A percentile compares a stretch with the other conserved stretches of the same genome.
Evolutionary conservation across 192 early-diverging fungal genomes (phyloP).

Genomic region (Blastocladiella britannica): DNA sequence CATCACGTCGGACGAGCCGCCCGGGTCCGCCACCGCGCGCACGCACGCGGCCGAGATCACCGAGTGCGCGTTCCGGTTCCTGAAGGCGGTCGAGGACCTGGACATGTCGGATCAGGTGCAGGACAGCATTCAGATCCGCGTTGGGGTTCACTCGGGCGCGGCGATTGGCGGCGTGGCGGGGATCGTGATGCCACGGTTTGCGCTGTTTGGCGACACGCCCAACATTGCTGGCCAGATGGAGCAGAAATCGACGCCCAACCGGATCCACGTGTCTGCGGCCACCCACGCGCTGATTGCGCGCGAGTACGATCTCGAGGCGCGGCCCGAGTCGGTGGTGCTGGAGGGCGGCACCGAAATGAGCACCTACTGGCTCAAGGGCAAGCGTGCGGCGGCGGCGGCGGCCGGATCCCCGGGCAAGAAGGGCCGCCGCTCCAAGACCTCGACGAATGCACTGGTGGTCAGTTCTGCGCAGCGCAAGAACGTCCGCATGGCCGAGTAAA

Average conservation of each 20-base stretch:
- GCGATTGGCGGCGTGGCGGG: neutral
- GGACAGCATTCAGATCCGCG: conserved; percentile 1
- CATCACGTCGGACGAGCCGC: neutral
- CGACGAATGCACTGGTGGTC: no score
- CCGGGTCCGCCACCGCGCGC: neutral
- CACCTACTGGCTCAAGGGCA: conserved; percentile 17
- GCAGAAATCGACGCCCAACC: conserved; percentile 12
- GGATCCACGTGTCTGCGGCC: conserved; percentile 15
- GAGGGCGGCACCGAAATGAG: conserved; percentile 3
- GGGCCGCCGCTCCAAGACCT: no score
- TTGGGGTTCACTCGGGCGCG: neutral
- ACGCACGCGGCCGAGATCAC: conserved; percentile 9
- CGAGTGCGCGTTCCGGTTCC: conserved; percentile 17
- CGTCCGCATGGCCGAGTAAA: neutral
- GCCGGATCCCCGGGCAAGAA: neutral
- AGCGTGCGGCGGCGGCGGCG: conserved; percentile 2
- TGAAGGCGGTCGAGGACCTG: conserved; percentile 13
- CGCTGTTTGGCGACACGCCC: neutral
- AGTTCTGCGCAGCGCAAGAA: no score
- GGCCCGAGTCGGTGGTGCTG: conserved; percentile 7
- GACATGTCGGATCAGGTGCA: conserved; percentile 24
- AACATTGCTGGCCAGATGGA: neutral
- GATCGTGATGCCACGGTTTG: neutral
- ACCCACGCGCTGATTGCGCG: conserved; percentile 16
- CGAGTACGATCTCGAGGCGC: conserved; percentile 8